Conservation (phyloP, 495 filamentous ascomycete genomes). For the Glonium stellatum region DNA sequence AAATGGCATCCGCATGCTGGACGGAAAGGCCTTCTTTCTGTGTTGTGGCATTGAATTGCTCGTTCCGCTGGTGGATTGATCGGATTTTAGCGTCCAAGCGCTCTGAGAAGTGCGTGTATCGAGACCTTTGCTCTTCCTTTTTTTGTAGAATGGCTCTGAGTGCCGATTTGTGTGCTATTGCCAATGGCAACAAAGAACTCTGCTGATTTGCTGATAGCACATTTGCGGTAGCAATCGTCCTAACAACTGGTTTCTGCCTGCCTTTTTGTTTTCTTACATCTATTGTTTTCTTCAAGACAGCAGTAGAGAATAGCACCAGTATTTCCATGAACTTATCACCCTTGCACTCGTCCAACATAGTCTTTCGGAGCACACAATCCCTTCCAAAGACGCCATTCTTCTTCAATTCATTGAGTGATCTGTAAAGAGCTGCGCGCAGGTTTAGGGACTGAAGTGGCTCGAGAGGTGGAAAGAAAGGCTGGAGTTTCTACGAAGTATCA, state of each 20-base stretch:
- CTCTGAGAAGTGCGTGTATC: constrained; percentile 52
- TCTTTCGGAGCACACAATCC: constrained; percentile 72
- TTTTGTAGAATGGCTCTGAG: constrained; percentile 46
- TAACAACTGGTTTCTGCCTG: constrained; percentile 41
- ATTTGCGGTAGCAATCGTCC: constrained; percentile 56
- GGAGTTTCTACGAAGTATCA: constrained; percentile 58
- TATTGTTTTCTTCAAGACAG: constrained; percentile 65
- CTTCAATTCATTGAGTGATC: constrained; percentile 70
- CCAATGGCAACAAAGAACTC: constrained; percentile 54
- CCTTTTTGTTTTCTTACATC: constrained; percentile 28
- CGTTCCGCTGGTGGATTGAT: constrained; percentile 39
- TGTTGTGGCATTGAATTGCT: constrained; percentile 8
- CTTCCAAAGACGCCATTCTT: constrained; percentile 75
- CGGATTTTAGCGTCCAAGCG: constrained; percentile 49
- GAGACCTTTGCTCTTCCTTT: constrained; percentile 48
- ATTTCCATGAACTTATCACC: constrained; percentile 56
- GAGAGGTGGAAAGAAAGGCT: constrained; percentile 79
- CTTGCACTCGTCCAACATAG: constrained; percentile 81
- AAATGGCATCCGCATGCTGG: constrained; percentile 32
- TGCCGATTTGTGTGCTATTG: constrained; percentile 64
- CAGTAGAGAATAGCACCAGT: constrained; percentile 68
- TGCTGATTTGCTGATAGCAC: constrained; percentile 54
- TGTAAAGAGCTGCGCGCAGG: constrained; percentile 75
- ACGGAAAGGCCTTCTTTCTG: constrained; percentile 31
- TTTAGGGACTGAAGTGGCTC: constrained; percentile 84